A percentile compares a stretch with the other conserved stretches of the same genome.
These are phyloP conservation scores for Suillus americanus DNA, from an alignment of 768 basidiomycete genomes.

Conservation along the genomic window DNA sequence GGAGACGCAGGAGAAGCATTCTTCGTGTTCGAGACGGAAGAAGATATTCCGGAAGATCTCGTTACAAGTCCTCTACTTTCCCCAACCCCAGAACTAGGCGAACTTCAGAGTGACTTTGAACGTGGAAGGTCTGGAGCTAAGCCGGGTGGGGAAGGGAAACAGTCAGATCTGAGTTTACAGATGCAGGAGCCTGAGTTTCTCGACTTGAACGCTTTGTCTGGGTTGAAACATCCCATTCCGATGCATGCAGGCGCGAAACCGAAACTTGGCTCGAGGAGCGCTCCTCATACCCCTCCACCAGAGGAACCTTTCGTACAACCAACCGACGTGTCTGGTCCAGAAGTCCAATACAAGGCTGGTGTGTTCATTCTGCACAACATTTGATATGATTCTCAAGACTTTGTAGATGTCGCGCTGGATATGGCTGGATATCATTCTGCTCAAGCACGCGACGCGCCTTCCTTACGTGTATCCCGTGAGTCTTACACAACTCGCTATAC, in stretches of 20 bases:
- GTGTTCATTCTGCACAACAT: constrained; percentile 10
- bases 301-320: constrained; percentile 46
- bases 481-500: background rate
- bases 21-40: constrained; percentile 97
- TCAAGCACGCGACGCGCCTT: constrained; percentile 39
- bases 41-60: constrained; percentile 89
- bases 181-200: constrained; percentile 76
- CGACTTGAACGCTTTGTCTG: constrained; percentile 63
- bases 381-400: constrained; percentile 7
- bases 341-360: constrained; percentile 65
- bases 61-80: constrained; percentile 90
- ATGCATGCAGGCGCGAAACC: constrained; percentile 17
- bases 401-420: constrained; percentile 74
- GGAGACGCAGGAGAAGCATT: constrained; percentile 99
- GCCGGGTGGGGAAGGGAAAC: constrained; percentile 24
- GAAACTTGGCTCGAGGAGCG: constrained; percentile 6
- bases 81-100: constrained; percentile 48
- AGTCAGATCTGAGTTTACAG: constrained; percentile 13
- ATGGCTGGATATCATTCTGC: constrained; percentile 73
- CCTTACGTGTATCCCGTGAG: constrained; percentile 41
- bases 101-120: constrained; percentile 27
- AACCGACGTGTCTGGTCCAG: constrained; percentile 47
- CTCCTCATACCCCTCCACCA: constrained; percentile 31
- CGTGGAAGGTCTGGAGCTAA: constrained; percentile 44
- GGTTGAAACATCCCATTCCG: constrained; percentile 13